phyloP scores from a whole-genome alignment of 805 yeast species.

The Kodamaea leandrae region DNA sequence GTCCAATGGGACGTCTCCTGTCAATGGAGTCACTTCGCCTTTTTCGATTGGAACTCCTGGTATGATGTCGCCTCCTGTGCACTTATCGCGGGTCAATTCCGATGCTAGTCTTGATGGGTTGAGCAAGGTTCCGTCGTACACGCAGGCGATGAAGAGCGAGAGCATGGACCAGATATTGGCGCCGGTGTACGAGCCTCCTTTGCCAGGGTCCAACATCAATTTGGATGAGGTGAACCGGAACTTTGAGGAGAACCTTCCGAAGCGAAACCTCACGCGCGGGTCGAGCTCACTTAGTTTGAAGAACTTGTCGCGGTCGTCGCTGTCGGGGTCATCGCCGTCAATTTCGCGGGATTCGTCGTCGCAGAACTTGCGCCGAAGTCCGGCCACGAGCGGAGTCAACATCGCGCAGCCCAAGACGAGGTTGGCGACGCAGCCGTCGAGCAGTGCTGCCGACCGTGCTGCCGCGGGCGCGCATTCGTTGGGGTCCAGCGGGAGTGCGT shows the following conservation, averaged over 20 bases:
- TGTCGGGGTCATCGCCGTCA: constrained; percentile 39
- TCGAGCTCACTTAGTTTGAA: constrained; percentile 24
- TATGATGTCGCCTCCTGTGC: constrained; percentile 50
- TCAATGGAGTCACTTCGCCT: neutral
- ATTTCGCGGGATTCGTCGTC: constrained; percentile 37
- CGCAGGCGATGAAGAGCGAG: constrained; percentile 66
- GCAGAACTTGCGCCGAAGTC: constrained; percentile 21
- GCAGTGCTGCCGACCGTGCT: constrained; percentile 30
- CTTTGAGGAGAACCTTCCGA: constrained; percentile 32
- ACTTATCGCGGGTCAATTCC: constrained; percentile 60
- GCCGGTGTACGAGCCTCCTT: constrained; percentile 66
- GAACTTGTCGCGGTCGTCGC: constrained; percentile 21
- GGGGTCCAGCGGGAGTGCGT: constrained; percentile 16
- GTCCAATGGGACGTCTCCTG: neutral
- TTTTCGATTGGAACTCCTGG: too few species aligned
- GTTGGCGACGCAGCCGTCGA: constrained; percentile 21
- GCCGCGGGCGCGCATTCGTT: constrained; percentile 22
- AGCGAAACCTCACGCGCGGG: constrained; percentile 26
- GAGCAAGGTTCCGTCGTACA: constrained; percentile 81
- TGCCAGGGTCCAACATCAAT: constrained; percentile 39
- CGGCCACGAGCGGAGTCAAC: constrained; percentile 4
- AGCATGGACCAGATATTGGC: constrained; percentile 51
- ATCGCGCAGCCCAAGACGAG: constrained; percentile 10
- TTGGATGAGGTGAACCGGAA: constrained; percentile 21
- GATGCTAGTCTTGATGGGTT: constrained; percentile 26